Evolutionary conservation across 1,284 basidiomycete genomes (phyloP).

Genomic region (Thecaphora frezii): DNA sequence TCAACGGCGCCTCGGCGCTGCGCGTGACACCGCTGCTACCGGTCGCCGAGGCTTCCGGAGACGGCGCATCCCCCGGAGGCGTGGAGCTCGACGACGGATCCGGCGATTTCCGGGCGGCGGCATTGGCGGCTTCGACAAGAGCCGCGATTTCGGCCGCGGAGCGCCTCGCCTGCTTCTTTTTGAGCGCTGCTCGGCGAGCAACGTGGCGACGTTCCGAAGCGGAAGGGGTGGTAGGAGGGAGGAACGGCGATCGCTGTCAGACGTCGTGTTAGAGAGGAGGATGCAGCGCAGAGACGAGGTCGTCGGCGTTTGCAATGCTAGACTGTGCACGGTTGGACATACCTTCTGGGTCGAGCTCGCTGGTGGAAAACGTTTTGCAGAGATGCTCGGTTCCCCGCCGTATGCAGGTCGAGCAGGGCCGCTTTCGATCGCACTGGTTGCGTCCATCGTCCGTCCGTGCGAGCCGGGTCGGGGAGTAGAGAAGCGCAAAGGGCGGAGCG

Average conservation of each 20-base stretch:
- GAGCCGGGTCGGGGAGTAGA: too few species aligned
- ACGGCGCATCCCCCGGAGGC: too few species aligned
- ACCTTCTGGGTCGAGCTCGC: slow-evolving; percentile 32
- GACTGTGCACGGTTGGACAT: too few species aligned
- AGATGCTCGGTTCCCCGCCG: slow-evolving; percentile 31
- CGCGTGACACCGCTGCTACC: slow-evolving; percentile 8
- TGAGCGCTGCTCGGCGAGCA: slow-evolving; percentile 11
- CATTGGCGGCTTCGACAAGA: slow-evolving; percentile 10
- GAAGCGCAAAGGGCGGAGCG: background rate
- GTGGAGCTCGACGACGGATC: too few species aligned
- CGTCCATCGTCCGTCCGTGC: too few species aligned
- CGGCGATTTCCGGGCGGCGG: too few species aligned
- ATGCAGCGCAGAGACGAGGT: too few species aligned
- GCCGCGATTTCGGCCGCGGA: slow-evolving; percentile 36
- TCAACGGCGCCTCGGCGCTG: slow-evolving; percentile 18
- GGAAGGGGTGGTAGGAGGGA: background rate
- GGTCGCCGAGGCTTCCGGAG: background rate
- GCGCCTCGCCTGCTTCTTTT: slow-evolving; percentile 34
- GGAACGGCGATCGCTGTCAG: too few species aligned
- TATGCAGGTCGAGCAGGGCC: slow-evolving; percentile 28
- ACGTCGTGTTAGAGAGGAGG: too few species aligned
- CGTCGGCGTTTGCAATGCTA: too few species aligned
- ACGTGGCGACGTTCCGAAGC: background rate
- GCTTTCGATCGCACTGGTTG: slow-evolving; percentile 37
- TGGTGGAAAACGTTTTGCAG: slow-evolving; percentile 41